Percentiles rank a stretch among this genome's conserved stretches.
phyloP scores from a whole-genome alignment of 495 filamentous ascomycete species.

The Penicillium atrosanguineum region DNA sequence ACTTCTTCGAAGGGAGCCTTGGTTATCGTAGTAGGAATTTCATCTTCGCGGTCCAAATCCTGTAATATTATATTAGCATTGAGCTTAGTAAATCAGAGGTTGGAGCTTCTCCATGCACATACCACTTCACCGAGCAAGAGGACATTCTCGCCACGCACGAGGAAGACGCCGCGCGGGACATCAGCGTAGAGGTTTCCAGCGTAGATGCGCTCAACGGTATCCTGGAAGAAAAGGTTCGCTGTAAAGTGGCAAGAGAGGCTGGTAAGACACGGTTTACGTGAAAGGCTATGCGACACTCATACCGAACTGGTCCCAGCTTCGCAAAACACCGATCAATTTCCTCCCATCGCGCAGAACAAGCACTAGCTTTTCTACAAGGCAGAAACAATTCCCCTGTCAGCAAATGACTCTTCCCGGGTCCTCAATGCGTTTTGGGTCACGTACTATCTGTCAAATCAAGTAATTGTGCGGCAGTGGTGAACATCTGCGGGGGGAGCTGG shows the following conservation, averaged over 20 bases:
- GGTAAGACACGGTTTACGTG: neutral
- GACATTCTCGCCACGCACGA: conserved; percentile 93
- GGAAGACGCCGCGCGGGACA: conserved; percentile 74
- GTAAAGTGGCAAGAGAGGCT: conserved; percentile 10
- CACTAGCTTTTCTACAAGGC: conserved; percentile 80
- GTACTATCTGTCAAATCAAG: conserved; percentile 95
- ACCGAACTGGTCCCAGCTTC: conserved; percentile 99
- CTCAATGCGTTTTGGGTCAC: conserved; percentile 8
- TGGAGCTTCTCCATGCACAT: conserved; percentile 20
- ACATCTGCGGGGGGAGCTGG: conserved; percentile 76
- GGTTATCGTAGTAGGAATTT: conserved; percentile 68
- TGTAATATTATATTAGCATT: conserved; percentile 23
- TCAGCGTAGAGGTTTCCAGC: conserved; percentile 73
- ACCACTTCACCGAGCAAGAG: conserved; percentile 88
- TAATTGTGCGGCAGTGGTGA: conserved; percentile 93
- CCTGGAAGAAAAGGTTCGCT: conserved; percentile 95
- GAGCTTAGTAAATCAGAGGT: neutral
- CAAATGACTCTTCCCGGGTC: neutral
- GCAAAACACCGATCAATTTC: conserved; percentile 86
- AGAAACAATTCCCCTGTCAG: neutral
- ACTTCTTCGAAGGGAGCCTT: conserved; percentile 68
- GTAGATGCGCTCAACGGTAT: conserved; percentile 83
- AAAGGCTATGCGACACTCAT: conserved; percentile 27
- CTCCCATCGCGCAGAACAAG: conserved; percentile 87
- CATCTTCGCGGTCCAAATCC: conserved; percentile 93